Base-by-base conservation (phyloP, 768 basidiomycete species). In the Omphalotus guepiniiformis region DNA sequence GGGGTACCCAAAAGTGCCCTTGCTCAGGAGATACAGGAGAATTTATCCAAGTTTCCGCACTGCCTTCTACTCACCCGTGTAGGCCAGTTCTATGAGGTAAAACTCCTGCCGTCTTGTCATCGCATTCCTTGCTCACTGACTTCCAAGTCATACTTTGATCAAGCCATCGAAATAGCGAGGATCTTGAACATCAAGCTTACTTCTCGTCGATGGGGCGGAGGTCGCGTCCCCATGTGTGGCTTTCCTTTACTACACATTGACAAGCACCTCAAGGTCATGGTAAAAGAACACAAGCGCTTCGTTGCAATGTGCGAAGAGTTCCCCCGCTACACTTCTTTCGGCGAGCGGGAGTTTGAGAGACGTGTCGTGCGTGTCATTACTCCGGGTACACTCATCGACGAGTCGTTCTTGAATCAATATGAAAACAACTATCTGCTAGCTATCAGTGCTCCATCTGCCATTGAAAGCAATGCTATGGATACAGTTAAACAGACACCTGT, bases 221-320 rank as follows among this genome's bases (percentile, higher is more conserved):
- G 75, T 13, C 75, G 77, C 34, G 72, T 92, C 35, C 74, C 78
- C 8, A 95, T 97, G 85, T 89, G 89, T 58, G 94, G 94, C 16
- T 98, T 98, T 64, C 94, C 94, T 0, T 66, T 93, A 21, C 62
- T 76, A 53, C 88, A 94, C 53, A 75, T 95, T 30, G 85, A 91
- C 69, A 92, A 87, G 59, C 75, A 94, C 64, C 76, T 96, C 60
- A 94, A 91, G 64, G 71, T 82, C 15, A 72, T 97, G 28, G 85
- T 98, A 4, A 86, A 92, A 61, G 78, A 85, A 52, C 76, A 91
- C 52, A 83, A 82, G 39, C 83, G 83, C 19, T 93, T 88, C 55
- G 93, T 96, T 11, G 93, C 95, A 26, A 74, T 96, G 65, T 94
- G 94, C 59, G 94, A 98, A 63, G 94, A 98, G 63, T 93, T 90